These are phyloP conservation scores for Tetraselmis chui DNA, from an alignment of 139 green algal genomes.

Conservation along the genomic window DNA sequence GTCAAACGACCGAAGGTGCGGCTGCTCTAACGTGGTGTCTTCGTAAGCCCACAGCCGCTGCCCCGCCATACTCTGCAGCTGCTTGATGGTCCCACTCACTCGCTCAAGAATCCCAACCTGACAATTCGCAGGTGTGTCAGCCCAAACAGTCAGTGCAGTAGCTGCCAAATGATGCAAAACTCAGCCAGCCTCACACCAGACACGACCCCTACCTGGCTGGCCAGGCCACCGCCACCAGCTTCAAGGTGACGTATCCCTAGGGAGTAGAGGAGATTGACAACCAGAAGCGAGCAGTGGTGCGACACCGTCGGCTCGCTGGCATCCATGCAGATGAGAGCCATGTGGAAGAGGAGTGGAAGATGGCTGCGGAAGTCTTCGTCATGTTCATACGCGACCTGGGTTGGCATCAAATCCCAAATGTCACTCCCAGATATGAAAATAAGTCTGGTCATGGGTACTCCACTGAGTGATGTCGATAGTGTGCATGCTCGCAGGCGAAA, in stretches of 20 bases:
- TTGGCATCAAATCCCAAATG: too few relatives aligned
- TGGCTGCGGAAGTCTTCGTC: constrained; percentile 77
- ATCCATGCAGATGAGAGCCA: constrained; percentile 34
- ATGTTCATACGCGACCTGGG: constrained; percentile 66
- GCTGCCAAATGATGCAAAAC: too few relatives aligned
- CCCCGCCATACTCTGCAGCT: constrained; percentile 71
- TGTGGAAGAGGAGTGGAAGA: constrained; percentile 74
- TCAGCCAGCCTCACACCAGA: too few relatives aligned
- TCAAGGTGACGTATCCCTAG: constrained; percentile 47
- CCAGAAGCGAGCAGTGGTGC: constrained; percentile 32
- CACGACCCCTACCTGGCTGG: neutral
- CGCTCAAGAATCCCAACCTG: constrained; percentile 38
- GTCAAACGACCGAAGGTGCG: constrained; percentile 17
- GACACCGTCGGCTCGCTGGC: constrained; percentile 24
- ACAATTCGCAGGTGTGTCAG: too few relatives aligned
- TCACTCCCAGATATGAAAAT: too few relatives aligned
- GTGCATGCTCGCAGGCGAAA: too few relatives aligned
- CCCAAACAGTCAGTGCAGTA: too few relatives aligned
- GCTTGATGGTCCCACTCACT: constrained; percentile 30
- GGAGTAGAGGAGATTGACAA: constrained; percentile 66
- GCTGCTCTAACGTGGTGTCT: constrained; percentile 34
- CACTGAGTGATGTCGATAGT: too few relatives aligned
- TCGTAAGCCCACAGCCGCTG: constrained; percentile 69
- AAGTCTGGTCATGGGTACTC: too few relatives aligned
- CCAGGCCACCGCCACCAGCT: neutral